Evolutionary conservation across 371 early-diverging fungal genomes (phyloP).

Genomic region (Smittium mucronatum): DNA sequence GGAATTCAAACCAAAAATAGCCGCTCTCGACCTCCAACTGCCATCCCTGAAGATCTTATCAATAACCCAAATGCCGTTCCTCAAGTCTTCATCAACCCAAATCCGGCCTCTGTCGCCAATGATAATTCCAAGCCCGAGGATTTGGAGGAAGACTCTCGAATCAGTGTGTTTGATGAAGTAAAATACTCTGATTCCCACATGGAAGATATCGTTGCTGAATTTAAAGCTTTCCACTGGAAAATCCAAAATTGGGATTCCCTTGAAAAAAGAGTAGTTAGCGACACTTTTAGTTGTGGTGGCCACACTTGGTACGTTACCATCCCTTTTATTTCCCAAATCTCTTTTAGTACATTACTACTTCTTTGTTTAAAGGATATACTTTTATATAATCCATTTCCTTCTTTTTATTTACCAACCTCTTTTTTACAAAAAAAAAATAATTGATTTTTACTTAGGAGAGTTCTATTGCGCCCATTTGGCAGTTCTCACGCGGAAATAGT

Average conservation of each 20-base stretch:
- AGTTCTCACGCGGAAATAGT: conserved; percentile 59
- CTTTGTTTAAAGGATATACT: no score
- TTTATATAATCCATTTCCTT: not conserved
- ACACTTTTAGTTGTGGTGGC: conserved; percentile 29
- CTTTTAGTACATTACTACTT: no score
- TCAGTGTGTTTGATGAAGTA: conserved; percentile 7
- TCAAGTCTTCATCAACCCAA: not conserved
- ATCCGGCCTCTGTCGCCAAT: not conserved
- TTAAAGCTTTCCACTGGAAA: conserved; percentile 30
- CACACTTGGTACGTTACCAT: conserved; percentile 21
- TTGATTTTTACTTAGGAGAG: conserved; percentile 40
- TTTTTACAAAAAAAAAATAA: conserved; percentile 2
- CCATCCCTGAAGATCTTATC: not conserved
- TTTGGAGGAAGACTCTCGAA: not conserved
- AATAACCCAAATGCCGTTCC: not conserved
- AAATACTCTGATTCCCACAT: conserved; percentile 22
- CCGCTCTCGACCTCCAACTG: not conserved
- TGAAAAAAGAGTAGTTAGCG: conserved; percentile 27
- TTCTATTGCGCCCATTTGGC: conserved; percentile 82
- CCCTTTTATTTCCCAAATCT: no score
- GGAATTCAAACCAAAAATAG: not conserved
- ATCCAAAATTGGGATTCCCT: conserved; percentile 31
- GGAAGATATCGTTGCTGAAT: conserved; percentile 30
- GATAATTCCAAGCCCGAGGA: not conserved
- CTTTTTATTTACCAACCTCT: not conserved